A percentile compares a stretch with the other conserved stretches of the same genome.
These are phyloP conservation scores for Leucocoprinus birnbaumii DNA, from an alignment of 768 basidiomycete genomes.

Conservation along the genomic window DNA sequence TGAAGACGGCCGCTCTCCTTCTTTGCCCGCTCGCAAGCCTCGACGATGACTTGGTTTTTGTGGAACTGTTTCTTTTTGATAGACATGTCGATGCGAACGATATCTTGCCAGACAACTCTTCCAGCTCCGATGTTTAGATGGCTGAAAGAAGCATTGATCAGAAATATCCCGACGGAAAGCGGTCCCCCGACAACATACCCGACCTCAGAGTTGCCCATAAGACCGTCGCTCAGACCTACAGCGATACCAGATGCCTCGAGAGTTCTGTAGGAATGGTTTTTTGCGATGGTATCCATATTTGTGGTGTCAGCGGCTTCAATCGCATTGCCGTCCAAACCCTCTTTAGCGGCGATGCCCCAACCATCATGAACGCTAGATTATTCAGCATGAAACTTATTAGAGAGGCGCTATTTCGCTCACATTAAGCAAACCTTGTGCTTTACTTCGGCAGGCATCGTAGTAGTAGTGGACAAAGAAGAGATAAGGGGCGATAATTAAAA, in stretches of 20 bases:
- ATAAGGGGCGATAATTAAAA: neutral
- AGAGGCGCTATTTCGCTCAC: slow-evolving; percentile 28
- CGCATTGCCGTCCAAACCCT: slow-evolving; percentile 82
- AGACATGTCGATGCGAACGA: slow-evolving; percentile 89
- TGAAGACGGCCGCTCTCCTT: slow-evolving; percentile 82
- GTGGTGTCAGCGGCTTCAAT: slow-evolving; percentile 82
- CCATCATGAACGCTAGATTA: slow-evolving; percentile 85
- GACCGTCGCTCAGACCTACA: slow-evolving; percentile 87
- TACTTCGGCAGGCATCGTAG: slow-evolving; percentile 31
- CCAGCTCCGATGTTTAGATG: slow-evolving; percentile 96
- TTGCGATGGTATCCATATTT: slow-evolving; percentile 86
- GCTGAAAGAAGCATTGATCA: slow-evolving; percentile 33
- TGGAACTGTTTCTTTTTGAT: slow-evolving; percentile 90
- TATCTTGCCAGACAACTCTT: slow-evolving; percentile 96
- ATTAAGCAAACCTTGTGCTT: slow-evolving; percentile 93
- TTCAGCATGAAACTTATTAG: neutral
- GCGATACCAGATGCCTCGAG: slow-evolving; percentile 88
- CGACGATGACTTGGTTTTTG: slow-evolving; percentile 70
- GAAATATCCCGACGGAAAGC: neutral
- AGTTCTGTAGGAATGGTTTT: slow-evolving; percentile 68
- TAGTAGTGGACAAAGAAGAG: neutral
- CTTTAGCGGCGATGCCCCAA: slow-evolving; percentile 77
- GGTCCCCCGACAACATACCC: slow-evolving; percentile 54
- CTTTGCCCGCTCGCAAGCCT: slow-evolving; percentile 75
- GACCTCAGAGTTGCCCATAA: slow-evolving; percentile 98